These are phyloP conservation scores for Populus nigra DNA, from an alignment of 345 rosid genomes.

Conservation along the genomic window DNA sequence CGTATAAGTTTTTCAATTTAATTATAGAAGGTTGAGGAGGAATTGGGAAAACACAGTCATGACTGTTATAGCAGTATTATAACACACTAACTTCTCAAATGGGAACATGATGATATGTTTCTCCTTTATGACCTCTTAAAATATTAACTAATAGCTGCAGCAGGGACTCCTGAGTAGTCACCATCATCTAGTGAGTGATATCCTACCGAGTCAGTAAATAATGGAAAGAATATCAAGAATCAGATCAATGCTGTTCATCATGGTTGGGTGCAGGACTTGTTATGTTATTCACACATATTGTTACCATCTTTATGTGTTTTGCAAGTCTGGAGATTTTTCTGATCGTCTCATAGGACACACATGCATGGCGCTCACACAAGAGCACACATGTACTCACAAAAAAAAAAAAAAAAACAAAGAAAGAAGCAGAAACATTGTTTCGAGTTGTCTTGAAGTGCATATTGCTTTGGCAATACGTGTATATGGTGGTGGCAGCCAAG, in stretches of 20 bases:
- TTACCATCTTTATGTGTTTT: neutral
- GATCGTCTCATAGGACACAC: neutral
- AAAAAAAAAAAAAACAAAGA: too few relatives aligned
- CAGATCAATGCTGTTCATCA: neutral
- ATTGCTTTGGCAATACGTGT: neutral
- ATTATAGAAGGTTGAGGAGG: neutral
- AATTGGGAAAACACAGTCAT: neutral
- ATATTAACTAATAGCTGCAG: neutral
- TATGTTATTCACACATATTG: neutral
- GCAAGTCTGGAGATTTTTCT: conserved; percentile 1
- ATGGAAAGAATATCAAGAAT: neutral
- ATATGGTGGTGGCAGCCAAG: neutral
- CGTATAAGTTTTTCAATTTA: too few relatives aligned
- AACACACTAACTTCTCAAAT: neutral
- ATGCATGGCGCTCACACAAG: too few relatives aligned
- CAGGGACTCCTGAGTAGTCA: neutral
- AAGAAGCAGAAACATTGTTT: neutral
- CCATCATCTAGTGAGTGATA: neutral
- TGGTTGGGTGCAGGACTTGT: neutral
- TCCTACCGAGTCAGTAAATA: neutral
- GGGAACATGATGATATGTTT: neutral
- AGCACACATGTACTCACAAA: too few relatives aligned
- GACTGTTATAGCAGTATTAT: neutral
- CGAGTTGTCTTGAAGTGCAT: neutral
- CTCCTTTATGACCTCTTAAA: neutral